Evolutionary conservation across 2,329 filamentous ascomycete species (phyloP).

Genomic region (Didymella lethalis): DNA sequence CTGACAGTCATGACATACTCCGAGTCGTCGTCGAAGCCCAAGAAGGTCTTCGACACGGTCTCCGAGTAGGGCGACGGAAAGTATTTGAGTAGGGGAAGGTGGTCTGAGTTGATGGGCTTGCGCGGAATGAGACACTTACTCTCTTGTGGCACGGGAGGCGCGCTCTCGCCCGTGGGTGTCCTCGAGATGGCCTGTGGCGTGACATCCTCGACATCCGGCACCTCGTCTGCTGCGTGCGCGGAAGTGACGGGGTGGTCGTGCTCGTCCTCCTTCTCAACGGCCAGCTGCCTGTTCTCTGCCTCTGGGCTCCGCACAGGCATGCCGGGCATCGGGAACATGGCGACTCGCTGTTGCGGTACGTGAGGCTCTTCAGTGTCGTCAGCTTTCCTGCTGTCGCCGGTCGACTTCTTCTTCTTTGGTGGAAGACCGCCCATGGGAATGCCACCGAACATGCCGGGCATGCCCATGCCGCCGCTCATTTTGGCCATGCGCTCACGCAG

Average conservation of each 20-base stretch:
- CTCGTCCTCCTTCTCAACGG: constrained; percentile 63
- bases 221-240: constrained; percentile 54
- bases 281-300: constrained; percentile 52
- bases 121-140: constrained; percentile 58
- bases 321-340: constrained; percentile 72
- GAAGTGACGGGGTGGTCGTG: constrained; percentile 53
- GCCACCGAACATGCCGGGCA: constrained; percentile 87
- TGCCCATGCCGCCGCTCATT: constrained; percentile 97
- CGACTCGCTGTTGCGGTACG: constrained; percentile 54
- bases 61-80: constrained; percentile 39
- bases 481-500: constrained; percentile 96
- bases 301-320: constrained; percentile 65
- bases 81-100: constrained; percentile 31
- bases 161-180: constrained; percentile 49
- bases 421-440: constrained; percentile 66
- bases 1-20: constrained; percentile 51
- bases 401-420: constrained; percentile 60
- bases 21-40: constrained; percentile 43
- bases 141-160: constrained; percentile 57
- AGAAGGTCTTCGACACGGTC: constrained; percentile 45
- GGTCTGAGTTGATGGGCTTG: constrained; percentile 39
- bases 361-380: constrained; percentile 47
- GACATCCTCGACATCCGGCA: constrained; percentile 63
- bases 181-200: constrained; percentile 52
- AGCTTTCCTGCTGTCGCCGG: constrained; percentile 46